Base-by-base conservation (phyloP, 768 basidiomycete genomes). In the Xanthoconium stramineum region DNA sequence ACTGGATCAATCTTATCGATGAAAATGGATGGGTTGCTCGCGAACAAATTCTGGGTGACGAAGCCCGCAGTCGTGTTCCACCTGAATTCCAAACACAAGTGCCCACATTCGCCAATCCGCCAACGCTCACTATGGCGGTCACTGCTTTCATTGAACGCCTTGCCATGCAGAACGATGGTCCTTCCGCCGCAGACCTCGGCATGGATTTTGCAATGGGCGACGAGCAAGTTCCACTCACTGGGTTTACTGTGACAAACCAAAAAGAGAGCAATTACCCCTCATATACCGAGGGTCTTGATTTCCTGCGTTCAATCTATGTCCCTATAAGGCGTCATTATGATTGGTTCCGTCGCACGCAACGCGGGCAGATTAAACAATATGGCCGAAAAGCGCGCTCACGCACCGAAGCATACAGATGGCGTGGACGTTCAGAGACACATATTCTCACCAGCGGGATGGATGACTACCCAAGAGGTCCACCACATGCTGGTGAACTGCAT, bases 381-480 rank as follows among this genome's bases (percentile, higher is more conserved):
- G 84, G 82, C 4, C 82, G 95, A 36, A 82, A 81, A 53, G 87
- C 92, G 3, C 83, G 88, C n/a, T 91, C 91, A n/a, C 79, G 88
- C 50, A 85, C 85, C 1, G 94, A 98, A 71, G 94, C 83, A 2
- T 98, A 97, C 74, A 82, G 95, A 35, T 98, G 95, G 96, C 83
- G 96, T 33, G 95, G 95, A 30, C 79, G 95, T 40, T 89, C 91
- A 8, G 81, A 86, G 64, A 79, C 80, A 29, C 94, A 96, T 71
- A 89, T 98, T 38, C 75, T 98, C 54, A 97, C 96, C 0, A 92
- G 89, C 64, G 95, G 95, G 1, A 87, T 98, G 85, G 95, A 98
- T 69, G 95, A 98, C 72, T 98, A 95, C 71, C 95, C 95, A 12
- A 82, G 95, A 52, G 94, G 90, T 14, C 83, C 86, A 29, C 89